Base-by-base conservation (phyloP, 257 asterid species). In the Solanum chilense region DNA sequence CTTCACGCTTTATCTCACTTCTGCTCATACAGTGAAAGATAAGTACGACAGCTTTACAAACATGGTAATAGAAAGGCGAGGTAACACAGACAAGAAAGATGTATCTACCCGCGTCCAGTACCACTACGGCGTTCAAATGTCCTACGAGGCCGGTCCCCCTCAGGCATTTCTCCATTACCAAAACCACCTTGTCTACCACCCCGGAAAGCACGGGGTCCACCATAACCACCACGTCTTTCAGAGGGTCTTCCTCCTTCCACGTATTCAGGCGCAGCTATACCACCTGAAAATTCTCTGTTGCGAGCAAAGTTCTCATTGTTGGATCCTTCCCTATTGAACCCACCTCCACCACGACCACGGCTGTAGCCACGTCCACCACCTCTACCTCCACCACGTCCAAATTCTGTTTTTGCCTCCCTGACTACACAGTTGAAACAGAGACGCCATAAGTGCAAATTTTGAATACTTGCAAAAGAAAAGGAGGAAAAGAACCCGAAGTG, bases 171-270 rank as follows among this genome's bases (percentile, higher is more conserved):
- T 42, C 98, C 99, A 86, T 94, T 93, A 90, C 91, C 90, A 88
- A 89, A 95, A 77, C 92, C 98, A 86, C 91, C 98, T 60, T 93
- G 90, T 70, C 94, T 93, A 83, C 93, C 95, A 85, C 96, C 98
- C 44, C 94, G 94, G 89, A 88, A 91, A 82, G 95, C 92, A 71
- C 97, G 97, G 78, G 94, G 88, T 15, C 94, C 98, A 78, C 93
- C 94, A 87, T 92, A 94, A 41, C 95, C 97, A 88, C 92, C 93
- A 81, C 91, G 95, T 81, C 95, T 93, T 92, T 94, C 98, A 86
- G 88, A 84, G 78, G 91, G 86, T 88, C 78, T 93, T 84, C 92
- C 92, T 33, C 86, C 86, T 90, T 92, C 97, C 70, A 90, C 87
- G 16, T 90, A 95, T 20, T 89, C 94, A 20, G 91, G 44, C 27